Base-by-base conservation (phyloP, 192 early-diverging fungal species). In the Fimicolochytrium jonesii region DNA sequence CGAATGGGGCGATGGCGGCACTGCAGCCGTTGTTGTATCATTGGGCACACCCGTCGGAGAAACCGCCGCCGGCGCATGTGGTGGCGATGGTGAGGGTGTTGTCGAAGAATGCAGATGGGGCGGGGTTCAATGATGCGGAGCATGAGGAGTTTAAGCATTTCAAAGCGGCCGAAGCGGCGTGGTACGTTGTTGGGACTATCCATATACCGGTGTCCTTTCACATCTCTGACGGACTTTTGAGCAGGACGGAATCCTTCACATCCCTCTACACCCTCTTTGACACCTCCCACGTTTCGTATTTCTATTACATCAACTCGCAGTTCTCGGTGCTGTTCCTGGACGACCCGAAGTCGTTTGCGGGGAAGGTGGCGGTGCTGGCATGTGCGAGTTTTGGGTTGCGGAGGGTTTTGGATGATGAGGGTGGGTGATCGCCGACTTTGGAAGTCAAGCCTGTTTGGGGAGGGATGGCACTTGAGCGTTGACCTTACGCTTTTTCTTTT, bases 261-360 rank as follows among this genome's bases (percentile, higher is more conserved):
- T 67, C 66, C 3, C 18, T 43, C 5, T 67, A 59, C 30, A 6
- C 20, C 15, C 41, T 41, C 26, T 18, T 52, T 17, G 31, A 39
- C 26, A 59, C 18, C 18, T 22, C 15, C 47, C 34, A 43, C 15
- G 13, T 22, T n/a, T 13, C 20, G 5, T 59, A 67, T 26, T 67
- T 67, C 30, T 67, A 59, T 34, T 67, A 67, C 35, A 4, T 67
- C 13, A 67, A 67, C 31, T 41, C 56, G 25, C 41, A 67, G 32
- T 67, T 67, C 20, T 59, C 56, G 7, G 57, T 67, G 13, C 29
- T 67, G 13, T 59, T 67, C 18, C 42, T 59, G 32, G 18, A 18
- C 15, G 47, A 6, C 23, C 6, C 20, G 37, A 44, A 4, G 32
- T 18, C 31, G 26, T n/a, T 22, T 48, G 44, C 44, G 29, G 17